Base-by-base conservation (phyloP, 2,329 filamentous ascomycete genomes). In the Botrytis galanthina region DNA sequence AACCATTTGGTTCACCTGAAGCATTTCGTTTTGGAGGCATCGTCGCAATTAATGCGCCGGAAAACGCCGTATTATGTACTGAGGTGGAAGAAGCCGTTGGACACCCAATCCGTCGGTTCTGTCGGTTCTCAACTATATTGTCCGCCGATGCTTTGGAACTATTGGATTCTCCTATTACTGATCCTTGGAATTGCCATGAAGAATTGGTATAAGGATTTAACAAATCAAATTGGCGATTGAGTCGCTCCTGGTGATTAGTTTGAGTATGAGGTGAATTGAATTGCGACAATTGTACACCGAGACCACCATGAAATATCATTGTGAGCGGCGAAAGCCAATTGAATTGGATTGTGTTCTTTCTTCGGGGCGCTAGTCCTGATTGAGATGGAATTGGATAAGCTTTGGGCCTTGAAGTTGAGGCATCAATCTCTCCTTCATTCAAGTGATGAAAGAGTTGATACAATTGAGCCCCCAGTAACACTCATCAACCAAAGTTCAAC, bases 1-100 rank as follows among this genome's bases (percentile, higher is more conserved):
- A 60, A 32, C 78, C 78, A n/a, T 72, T 76, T 48, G 75, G 72
- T 39, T 72, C 62, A 32, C 62, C 71, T 20, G 70, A 59, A 59
- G 74, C 71, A 54, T 73, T 74, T 60, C 78, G 76, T 73, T 80
- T 80, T 54, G 73, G 71, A 70, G 79, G 75, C 80, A 80, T 81
- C 44, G 62, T 68, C 42, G 51, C 71, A 57, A 71, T 48, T 64
- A 42, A 60, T 59, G 71, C 37, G 46, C 39, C 71, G 71, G 71
- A 72, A 59, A 68, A 68, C 42, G 71, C 71, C 71, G 71, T 68
- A 60, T 72, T 69, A 69, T 72, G 59, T 71, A 63, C 37, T 74
- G 75, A 69, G 39, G 57, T 77, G 77, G 78, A 78, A 77, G 74
- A 75, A 74, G 77, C 77, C 75, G 79, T 70, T 70, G 73, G 67